Evolutionary conservation across 352 stramenopile genomes (phyloP).

Genomic region (Phytophthora sansomeana): DNA sequence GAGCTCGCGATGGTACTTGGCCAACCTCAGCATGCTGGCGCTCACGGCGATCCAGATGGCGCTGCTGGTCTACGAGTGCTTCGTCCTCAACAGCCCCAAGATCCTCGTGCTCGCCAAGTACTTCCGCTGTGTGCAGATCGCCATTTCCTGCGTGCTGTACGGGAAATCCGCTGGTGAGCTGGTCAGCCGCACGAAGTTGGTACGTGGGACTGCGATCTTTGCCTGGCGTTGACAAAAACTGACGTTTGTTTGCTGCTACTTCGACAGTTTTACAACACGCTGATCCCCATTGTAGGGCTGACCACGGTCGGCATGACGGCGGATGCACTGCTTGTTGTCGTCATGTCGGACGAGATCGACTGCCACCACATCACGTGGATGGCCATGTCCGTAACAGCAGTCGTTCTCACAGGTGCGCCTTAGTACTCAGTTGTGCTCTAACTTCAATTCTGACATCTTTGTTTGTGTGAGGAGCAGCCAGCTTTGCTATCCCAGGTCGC

Average conservation of each 20-base stretch:
- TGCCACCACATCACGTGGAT: slow-evolving; percentile 78
- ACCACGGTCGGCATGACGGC: slow-evolving; percentile 66
- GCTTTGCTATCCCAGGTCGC: slow-evolving; percentile 65
- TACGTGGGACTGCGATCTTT: slow-evolving; percentile 6
- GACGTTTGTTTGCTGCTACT: slow-evolving; percentile 6
- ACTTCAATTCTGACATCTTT: background rate
- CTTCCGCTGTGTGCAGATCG: slow-evolving; percentile 72
- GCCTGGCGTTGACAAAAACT: background rate
- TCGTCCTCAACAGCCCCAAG: slow-evolving; percentile 63
- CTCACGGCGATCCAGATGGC: slow-evolving; percentile 72
- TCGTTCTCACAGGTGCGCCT: slow-evolving; percentile 62
- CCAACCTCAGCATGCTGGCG: slow-evolving; percentile 69
- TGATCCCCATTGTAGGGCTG: slow-evolving; percentile 57
- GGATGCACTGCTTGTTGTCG: slow-evolving; percentile 57
- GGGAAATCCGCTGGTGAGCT: slow-evolving; percentile 73
- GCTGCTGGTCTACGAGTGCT: slow-evolving; percentile 70
- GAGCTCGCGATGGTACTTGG: slow-evolving; percentile 59
- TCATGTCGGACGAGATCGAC: slow-evolving; percentile 59
- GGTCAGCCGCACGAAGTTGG: slow-evolving; percentile 50
- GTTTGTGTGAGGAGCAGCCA: slow-evolving; percentile 38
- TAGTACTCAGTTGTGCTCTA: background rate
- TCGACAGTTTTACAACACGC: slow-evolving; percentile 56
- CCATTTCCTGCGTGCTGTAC: slow-evolving; percentile 74
- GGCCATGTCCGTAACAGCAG: slow-evolving; percentile 64
- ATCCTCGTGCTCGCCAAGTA: slow-evolving; percentile 78